Percentiles rank a stretch among this genome's conserved stretches.
These are phyloP conservation scores for Botrytis galanthina DNA, from an alignment of 2,329 filamentous ascomycete species.

Conservation along the genomic window DNA sequence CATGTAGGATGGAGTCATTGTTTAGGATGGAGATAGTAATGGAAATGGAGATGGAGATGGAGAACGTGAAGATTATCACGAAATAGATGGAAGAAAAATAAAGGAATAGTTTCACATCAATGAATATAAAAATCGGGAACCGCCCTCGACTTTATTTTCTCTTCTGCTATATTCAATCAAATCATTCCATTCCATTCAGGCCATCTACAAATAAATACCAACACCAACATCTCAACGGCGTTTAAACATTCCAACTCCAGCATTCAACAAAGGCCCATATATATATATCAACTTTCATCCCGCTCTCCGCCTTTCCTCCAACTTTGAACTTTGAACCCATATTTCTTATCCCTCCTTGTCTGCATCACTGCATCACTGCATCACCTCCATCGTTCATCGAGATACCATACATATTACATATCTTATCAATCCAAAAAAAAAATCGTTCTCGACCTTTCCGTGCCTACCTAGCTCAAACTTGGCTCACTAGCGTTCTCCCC, in stretches of 20 bases:
- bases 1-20: slow-evolving; percentile 6
- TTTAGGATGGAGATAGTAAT: background rate
- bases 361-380: background rate
- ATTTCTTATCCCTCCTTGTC: background rate
- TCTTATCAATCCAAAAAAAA: background rate
- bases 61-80: background rate
- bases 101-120: background rate
- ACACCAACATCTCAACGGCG: slow-evolving; percentile 2
- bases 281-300: slow-evolving; percentile 5
- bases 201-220: background rate
- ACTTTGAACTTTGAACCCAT: background rate
- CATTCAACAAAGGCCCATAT: background rate
- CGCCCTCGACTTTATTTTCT: background rate
- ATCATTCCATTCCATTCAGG: background rate
- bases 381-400: background rate
- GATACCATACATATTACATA: background rate
- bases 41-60: no score
- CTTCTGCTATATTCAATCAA: background rate
- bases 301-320: background rate
- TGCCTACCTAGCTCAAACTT: background rate
- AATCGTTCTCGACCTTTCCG: background rate
- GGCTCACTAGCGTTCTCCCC: background rate
- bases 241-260: background rate
- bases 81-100: background rate
- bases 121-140: background rate